phyloP scores from a whole-genome alignment of 352 stramenopile species.

The Phytopythium ostracodes region DNA sequence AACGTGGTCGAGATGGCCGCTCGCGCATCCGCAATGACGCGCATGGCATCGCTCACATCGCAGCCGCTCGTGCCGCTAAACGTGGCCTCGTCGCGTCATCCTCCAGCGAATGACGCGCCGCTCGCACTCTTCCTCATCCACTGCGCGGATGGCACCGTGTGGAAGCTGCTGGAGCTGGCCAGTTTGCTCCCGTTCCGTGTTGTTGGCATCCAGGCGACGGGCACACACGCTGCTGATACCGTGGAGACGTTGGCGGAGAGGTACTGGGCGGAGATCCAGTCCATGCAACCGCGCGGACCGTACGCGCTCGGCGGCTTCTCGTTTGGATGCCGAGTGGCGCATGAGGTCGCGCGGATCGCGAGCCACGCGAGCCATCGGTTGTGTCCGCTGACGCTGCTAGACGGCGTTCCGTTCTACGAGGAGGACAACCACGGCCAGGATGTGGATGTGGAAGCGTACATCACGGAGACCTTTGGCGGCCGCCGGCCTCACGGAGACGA shows the following conservation, averaged over 20 bases:
- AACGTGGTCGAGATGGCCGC: conserved; percentile 39
- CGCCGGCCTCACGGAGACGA: conserved; percentile 7
- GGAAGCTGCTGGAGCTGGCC: conserved; percentile 53
- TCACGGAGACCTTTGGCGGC: conserved; percentile 11
- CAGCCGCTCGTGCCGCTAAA: conserved; percentile 36
- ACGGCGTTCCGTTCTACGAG: conserved; percentile 32
- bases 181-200: conserved; percentile 28
- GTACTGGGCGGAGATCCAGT: conserved; percentile 33
- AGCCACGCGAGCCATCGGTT: conserved; percentile 20
- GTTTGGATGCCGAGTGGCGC: conserved; percentile 55
- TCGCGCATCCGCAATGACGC: conserved; percentile 12
- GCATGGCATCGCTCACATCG: conserved; percentile 10
- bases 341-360: conserved; percentile 31
- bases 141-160: conserved; percentile 48
- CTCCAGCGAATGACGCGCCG: neutral
- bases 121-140: conserved; percentile 46
- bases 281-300: conserved; percentile 26
- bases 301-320: conserved; percentile 56
- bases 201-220: conserved; percentile 29
- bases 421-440: conserved; percentile 3
- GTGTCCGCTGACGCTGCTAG: conserved; percentile 33
- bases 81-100: conserved; percentile 12
- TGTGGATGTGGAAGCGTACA: conserved; percentile 14
- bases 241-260: conserved; percentile 31
- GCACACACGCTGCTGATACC: neutral